A percentile compares a stretch with the other conserved stretches of the same genome.
Conservation (phyloP, 2,329 filamentous ascomycete species). For the Colletotrichum acutatum region DNA sequence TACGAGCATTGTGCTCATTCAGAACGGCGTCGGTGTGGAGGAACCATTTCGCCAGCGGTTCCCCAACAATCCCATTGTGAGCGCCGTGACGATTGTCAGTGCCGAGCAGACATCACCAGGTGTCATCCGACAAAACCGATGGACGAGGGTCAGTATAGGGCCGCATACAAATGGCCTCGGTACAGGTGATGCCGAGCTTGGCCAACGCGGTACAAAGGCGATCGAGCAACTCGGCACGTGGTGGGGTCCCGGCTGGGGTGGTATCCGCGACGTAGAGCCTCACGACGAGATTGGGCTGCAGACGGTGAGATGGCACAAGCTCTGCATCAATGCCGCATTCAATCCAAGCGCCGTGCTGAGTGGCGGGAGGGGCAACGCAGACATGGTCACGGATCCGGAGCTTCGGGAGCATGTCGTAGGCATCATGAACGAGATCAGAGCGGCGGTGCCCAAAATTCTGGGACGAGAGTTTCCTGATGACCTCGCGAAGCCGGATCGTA, state of each 20-base stretch:
- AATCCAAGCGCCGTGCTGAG: conserved; percentile 78
- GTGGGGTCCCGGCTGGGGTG: conserved; percentile 63
- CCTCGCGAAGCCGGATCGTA: conserved; percentile 71
- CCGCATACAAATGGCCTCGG: conserved; percentile 67
- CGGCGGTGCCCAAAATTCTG: conserved; percentile 71
- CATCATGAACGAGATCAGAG: conserved; percentile 77
- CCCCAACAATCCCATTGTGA: conserved; percentile 69
- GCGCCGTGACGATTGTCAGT: conserved; percentile 76
- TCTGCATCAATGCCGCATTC: conserved; percentile 81
- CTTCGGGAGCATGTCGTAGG: conserved; percentile 70
- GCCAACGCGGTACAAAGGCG: conserved; percentile 49
- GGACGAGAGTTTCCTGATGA: conserved; percentile 68
- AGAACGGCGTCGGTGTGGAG: conserved; percentile 79
- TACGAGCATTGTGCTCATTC: conserved; percentile 73
- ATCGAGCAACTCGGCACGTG: conserved; percentile 62
- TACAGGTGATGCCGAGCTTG: conserved; percentile 46
- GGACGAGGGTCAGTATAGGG: conserved; percentile 78
- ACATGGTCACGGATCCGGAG: conserved; percentile 73
- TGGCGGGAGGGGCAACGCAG: conserved; percentile 71
- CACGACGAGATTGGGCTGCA: conserved; percentile 75
- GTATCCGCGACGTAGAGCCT: conserved; percentile 72
- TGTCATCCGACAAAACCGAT: conserved; percentile 75
- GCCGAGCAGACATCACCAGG: conserved; percentile 74
- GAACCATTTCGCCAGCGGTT: conserved; percentile 73
- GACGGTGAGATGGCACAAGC: conserved; percentile 79